These are phyloP conservation scores for Paramecium pentaurelia DNA, from an alignment of 73 alveolate species.

Conservation along the genomic window DNA sequence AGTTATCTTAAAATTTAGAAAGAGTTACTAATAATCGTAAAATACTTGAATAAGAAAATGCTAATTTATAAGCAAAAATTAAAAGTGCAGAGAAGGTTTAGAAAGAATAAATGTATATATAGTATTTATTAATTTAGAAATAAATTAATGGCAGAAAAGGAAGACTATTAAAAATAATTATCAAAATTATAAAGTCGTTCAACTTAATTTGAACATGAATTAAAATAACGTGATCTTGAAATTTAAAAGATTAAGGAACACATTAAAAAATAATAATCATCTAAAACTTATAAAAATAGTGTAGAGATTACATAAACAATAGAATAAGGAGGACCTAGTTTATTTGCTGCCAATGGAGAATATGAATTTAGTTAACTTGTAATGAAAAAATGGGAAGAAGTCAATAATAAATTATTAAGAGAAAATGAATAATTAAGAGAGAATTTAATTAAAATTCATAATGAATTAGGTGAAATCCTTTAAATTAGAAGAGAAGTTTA, in stretches of 20 bases:
- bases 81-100: neutral
- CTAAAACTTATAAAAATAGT: neutral
- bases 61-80: neutral
- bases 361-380: neutral
- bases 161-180: neutral
- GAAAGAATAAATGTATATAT: neutral
- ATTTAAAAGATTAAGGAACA: neutral
- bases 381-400: slow-evolving; percentile 12
- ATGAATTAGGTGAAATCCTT: neutral
- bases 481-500: neutral
- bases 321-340: neutral
- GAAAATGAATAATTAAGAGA: slow-evolving; percentile 28
- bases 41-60: neutral
- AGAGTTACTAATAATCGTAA: neutral
- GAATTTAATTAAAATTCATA: neutral
- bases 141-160: neutral
- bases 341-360: slow-evolving; percentile 7
- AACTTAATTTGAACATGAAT: neutral
- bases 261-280: neutral
- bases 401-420: neutral
- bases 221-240: neutral
- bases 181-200: slow-evolving; percentile 18
- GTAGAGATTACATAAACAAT: neutral
- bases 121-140: neutral
- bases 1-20: neutral